Percentiles rank a stretch among this genome's conserved stretches.
Conservation (phyloP, 257 asterid genomes). For the Salvia rosmarinus region DNA sequence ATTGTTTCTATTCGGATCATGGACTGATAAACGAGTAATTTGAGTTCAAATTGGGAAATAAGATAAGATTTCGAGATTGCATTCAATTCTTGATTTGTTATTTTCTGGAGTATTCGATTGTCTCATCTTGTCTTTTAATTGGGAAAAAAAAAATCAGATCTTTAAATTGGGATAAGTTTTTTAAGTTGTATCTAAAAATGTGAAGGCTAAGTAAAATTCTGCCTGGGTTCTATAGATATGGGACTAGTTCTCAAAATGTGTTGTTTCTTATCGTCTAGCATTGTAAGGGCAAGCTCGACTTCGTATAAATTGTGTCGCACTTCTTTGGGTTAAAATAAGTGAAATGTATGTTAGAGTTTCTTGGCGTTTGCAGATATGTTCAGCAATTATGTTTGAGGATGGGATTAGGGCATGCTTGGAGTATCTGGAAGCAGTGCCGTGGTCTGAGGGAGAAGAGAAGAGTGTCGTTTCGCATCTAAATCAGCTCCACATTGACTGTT, state of each 20-base stretch:
- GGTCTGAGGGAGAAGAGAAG: slow-evolving; percentile 86
- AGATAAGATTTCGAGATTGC: slow-evolving; percentile 2
- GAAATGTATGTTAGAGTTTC: slow-evolving; percentile 10
- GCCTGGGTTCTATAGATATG: neutral
- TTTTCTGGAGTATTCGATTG: neutral
- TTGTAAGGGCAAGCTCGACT: too few relatives aligned
- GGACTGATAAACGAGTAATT: slow-evolving; percentile 12
- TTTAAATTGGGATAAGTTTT: neutral
- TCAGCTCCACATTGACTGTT: slow-evolving; percentile 59
- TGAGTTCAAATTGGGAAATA: slow-evolving; percentile 3
- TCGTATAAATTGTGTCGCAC: too few relatives aligned
- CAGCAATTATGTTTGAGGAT: slow-evolving; percentile 76
- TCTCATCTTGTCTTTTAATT: neutral
- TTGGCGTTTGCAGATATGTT: slow-evolving; percentile 58
- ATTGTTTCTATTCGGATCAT: slow-evolving; percentile 10
- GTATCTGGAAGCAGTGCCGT: slow-evolving; percentile 83
- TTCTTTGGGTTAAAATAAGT: neutral
- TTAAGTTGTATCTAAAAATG: neutral
- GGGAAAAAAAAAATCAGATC: neutral
- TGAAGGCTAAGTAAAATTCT: too few relatives aligned
- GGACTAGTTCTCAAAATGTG: neutral
- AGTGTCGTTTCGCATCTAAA: slow-evolving; percentile 57
- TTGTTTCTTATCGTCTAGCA: too few relatives aligned
- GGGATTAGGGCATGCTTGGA: slow-evolving; percentile 78
- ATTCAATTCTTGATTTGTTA: neutral